These are phyloP conservation scores for Voacanga thouarsii DNA, from an alignment of 257 asterid genomes.

Conservation along the genomic window DNA sequence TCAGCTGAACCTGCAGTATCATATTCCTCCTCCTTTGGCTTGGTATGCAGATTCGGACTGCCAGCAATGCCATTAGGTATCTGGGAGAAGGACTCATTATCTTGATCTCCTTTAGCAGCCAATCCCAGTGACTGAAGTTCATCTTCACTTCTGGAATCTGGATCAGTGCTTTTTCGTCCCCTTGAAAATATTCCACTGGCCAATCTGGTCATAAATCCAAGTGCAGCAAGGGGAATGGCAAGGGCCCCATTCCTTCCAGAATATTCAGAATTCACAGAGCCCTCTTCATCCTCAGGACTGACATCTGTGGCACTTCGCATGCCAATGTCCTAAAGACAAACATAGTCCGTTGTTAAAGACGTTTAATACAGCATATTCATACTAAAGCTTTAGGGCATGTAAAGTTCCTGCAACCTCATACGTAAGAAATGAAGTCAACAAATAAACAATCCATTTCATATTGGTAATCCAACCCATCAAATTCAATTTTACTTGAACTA, in stretches of 20 bases:
- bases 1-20: constrained; percentile 37
- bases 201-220: constrained; percentile 81
- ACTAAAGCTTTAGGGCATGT: not conserved
- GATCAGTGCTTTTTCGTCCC: constrained; percentile 52
- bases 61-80: constrained; percentile 37
- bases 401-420: not conserved
- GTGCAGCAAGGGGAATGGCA: constrained; percentile 84
- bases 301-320: constrained; percentile 43
- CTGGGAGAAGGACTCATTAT: constrained; percentile 50
- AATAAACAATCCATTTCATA: not conserved
- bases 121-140: constrained; percentile 46
- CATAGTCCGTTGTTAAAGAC: not conserved
- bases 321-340: constrained; percentile 49
- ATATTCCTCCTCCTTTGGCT: constrained; percentile 38
- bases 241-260: constrained; percentile 76
- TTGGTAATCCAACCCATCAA: not conserved
- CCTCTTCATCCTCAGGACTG: constrained; percentile 50
- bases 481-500: not conserved
- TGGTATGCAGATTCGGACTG: constrained; percentile 35
- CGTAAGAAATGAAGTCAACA: not conserved
- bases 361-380: not conserved
- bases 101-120: constrained; percentile 30
- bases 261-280: constrained; percentile 40
- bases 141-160: constrained; percentile 58
- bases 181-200: constrained; percentile 92